Conservation (phyloP, 352 stramenopile species). For the Pythium plurisporium region DNA sequence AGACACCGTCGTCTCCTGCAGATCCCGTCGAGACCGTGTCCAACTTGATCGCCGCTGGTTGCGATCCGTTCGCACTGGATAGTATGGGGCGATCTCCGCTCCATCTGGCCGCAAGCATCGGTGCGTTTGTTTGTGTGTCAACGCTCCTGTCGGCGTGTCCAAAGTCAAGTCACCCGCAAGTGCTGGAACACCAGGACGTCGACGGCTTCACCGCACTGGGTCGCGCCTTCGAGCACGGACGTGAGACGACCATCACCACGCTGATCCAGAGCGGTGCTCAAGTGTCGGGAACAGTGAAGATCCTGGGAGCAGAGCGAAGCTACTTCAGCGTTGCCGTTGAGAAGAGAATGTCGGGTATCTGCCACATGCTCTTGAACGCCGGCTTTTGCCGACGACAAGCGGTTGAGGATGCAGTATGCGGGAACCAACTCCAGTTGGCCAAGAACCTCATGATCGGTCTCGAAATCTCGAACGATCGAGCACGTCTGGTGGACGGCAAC, state of each 20-base stretch:
- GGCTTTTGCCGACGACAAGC: slow-evolving; percentile 72
- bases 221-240: slow-evolving; percentile 46
- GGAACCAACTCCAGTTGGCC: slow-evolving; percentile 64
- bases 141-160: slow-evolving; percentile 40
- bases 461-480: slow-evolving; percentile 40
- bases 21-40: slow-evolving; percentile 78
- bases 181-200: slow-evolving; percentile 36
- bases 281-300: slow-evolving; percentile 35
- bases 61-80: slow-evolving; percentile 39
- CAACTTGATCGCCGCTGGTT: slow-evolving; percentile 44
- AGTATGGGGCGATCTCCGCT: slow-evolving; percentile 49
- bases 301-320: slow-evolving; percentile 17
- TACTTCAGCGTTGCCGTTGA: slow-evolving; percentile 79
- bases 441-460: slow-evolving; percentile 58
- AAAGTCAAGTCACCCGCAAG: slow-evolving; percentile 16
- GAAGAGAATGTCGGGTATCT: slow-evolving; percentile 64
- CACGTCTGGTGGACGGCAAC: slow-evolving; percentile 41
- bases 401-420: slow-evolving; percentile 64
- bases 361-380: slow-evolving; percentile 67
- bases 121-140: slow-evolving; percentile 69
- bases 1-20: slow-evolving; percentile 33
- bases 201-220: slow-evolving; percentile 53
- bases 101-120: slow-evolving; percentile 61
- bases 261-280: slow-evolving; percentile 57
- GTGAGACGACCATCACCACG: slow-evolving; percentile 72